Base-by-base conservation (phyloP, 306 rosid species). In the Lathyrus aphaca region DNA sequence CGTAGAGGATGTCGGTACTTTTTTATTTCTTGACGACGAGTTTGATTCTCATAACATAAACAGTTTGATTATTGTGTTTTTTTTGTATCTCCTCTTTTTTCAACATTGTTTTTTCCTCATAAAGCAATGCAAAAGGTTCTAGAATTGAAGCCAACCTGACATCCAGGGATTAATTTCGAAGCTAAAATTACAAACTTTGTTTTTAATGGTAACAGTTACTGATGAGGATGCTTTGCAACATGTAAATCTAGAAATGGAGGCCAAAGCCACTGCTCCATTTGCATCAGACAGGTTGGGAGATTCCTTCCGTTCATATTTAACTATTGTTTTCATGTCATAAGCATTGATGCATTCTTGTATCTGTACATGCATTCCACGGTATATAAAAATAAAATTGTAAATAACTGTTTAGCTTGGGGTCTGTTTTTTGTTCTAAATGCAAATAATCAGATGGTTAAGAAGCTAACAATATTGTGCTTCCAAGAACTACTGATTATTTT, bases 1-100 rank as follows among this genome's bases (percentile, higher is more conserved):
- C 97, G 94, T 83, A 91, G 99, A 94, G 99, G 99, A 94, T 94
- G 97, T 91, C 95, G 97, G 99, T 94, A 94, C 96, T 89, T 94
- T 83, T 90, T 83, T 40, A 75, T 82, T 79, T 85, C 66, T 25
- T 66, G 73, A 77, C 74, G 62, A 71, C 46, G 81, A 70, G 72
- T 79, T 82, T 75, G 78, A 79, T 69, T 78, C 81, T 44, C 44
- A 68, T 82, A 59, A 66, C 61, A 72, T 79, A 66, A 53, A 66
- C 63, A 61, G 54, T 51, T 51, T 74, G 48, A 35, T 58, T 77
- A 37, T 69, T 66, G 14, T 67, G 39, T 55, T 66, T 62, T 67
- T 62, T 59, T 9, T 68, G 23, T 63, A 66, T 65, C 32, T 61
- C 44, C 29, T 15, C 39, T 61, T 54, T 13, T 30, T 66, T 66